A percentile compares a stretch with the other conserved stretches of the same genome.
Evolutionary conservation across 116 monocot genomes (phyloP).

Genomic region (Trichopus zeylanicus): DNA sequence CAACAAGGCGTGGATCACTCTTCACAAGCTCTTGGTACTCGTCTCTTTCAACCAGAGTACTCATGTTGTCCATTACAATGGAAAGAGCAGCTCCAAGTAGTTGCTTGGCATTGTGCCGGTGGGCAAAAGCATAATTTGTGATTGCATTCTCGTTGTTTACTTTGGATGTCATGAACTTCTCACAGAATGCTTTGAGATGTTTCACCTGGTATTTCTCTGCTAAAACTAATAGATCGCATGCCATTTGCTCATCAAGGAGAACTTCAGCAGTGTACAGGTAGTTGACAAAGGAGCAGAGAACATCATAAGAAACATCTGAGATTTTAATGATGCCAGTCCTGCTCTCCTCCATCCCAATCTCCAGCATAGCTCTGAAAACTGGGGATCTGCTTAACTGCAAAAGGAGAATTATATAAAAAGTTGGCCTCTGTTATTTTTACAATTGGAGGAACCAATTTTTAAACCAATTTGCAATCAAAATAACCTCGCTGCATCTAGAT

Average conservation of each 20-base stretch:
- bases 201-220: slow-evolving; percentile 97
- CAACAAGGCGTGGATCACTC: slow-evolving; percentile 78
- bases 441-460: not conserved
- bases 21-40: slow-evolving; percentile 75
- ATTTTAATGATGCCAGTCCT: slow-evolving; percentile 80
- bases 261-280: slow-evolving; percentile 89
- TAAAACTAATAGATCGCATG: slow-evolving; percentile 58
- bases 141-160: slow-evolving; percentile 76
- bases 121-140: slow-evolving; percentile 58
- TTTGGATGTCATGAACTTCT: slow-evolving; percentile 87
- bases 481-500: no score
- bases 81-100: slow-evolving; percentile 61
- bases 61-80: slow-evolving; percentile 76
- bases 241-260: slow-evolving; percentile 78
- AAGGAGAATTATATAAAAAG: slow-evolving; percentile 1
- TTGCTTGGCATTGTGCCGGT: slow-evolving; percentile 59
- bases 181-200: slow-evolving; percentile 74
- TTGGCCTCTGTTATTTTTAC: not conserved
- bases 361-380: slow-evolving; percentile 92
- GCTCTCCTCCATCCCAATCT: slow-evolving; percentile 88
- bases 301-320: slow-evolving; percentile 60
- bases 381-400: slow-evolving; percentile 81
- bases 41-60: slow-evolving; percentile 34
- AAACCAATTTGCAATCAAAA: no score
- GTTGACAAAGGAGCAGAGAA: slow-evolving; percentile 70